A percentile compares a stretch with the other conserved stretches of the same genome.
These are phyloP conservation scores for Sclerotinia sclerotiorum DNA, from an alignment of 2,329 filamentous ascomycete species.

Conservation along the genomic window DNA sequence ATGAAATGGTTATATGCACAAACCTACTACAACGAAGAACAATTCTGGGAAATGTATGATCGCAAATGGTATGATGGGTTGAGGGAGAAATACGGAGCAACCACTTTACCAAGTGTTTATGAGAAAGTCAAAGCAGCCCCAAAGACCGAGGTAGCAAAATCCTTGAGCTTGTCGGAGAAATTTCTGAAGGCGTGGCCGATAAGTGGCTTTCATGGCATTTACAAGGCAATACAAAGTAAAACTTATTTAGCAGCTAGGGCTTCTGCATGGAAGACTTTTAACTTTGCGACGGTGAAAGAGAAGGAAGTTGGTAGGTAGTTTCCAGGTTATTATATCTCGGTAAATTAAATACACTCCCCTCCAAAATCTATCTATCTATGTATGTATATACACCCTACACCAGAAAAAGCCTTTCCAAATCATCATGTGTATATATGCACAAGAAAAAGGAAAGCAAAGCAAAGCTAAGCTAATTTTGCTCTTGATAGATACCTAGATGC, in stretches of 20 bases:
- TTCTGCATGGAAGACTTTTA: slow-evolving; percentile 33
- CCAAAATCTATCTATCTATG: not conserved
- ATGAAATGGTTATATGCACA: slow-evolving; percentile 89
- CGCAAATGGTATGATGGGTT: slow-evolving; percentile 60
- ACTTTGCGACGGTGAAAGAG: not conserved
- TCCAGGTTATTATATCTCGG: not conserved
- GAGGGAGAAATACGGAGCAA: slow-evolving; percentile 61
- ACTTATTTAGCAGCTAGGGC: slow-evolving; percentile 37
- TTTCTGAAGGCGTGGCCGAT: slow-evolving; percentile 55
- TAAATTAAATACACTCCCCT: not conserved
- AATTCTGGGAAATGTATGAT: slow-evolving; percentile 68
- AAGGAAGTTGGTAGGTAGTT: not conserved
- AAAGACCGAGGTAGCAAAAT: slow-evolving; percentile 50
- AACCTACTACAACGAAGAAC: slow-evolving; percentile 73
- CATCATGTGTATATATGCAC: not conserved
- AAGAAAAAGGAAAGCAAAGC: too few species aligned
- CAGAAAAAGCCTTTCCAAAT: not conserved
- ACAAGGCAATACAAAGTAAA: slow-evolving; percentile 56
- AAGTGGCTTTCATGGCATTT: slow-evolving; percentile 60
- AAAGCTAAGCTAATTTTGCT: too few species aligned
- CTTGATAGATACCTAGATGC: too few species aligned
- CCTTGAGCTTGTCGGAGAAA: slow-evolving; percentile 44
- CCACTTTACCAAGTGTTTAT: slow-evolving; percentile 63
- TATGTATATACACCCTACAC: not conserved
- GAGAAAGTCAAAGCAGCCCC: slow-evolving; percentile 62